A percentile compares a stretch with the other conserved stretches of the same genome.
These are phyloP conservation scores for Saccharomycopsis sp. DNA, from an alignment of 805 yeast species.

Conservation along the genomic window DNA sequence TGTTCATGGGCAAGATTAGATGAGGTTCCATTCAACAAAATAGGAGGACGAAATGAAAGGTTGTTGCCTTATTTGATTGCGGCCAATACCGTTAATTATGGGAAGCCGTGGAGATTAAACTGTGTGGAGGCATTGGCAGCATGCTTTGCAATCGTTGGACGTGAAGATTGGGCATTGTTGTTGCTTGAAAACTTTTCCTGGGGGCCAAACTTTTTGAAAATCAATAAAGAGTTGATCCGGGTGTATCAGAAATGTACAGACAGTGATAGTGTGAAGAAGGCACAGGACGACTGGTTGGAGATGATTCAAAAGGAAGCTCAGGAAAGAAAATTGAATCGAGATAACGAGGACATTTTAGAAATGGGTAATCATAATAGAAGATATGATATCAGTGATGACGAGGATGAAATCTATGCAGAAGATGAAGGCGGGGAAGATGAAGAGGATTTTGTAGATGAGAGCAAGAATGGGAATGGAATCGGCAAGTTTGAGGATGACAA, in stretches of 20 bases:
- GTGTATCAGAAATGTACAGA: conserved; percentile 78
- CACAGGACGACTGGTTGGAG: conserved; percentile 70
- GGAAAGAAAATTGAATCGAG: conserved; percentile 49
- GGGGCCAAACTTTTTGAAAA: conserved; percentile 83
- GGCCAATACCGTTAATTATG: conserved; percentile 95
- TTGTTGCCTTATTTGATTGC: conserved; percentile 88
- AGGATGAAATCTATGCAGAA: conserved; percentile 24
- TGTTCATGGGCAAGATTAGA: conserved; percentile 98
- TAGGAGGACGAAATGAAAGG: conserved; percentile 87
- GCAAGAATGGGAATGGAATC: neutral
- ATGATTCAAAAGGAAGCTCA: conserved; percentile 58
- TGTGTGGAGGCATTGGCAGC: conserved; percentile 98
- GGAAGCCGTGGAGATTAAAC: conserved; percentile 90
- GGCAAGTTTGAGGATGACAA: neutral
- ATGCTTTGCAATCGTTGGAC: conserved; percentile 91
- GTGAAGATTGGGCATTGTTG: conserved; percentile 77
- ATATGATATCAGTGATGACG: conserved; percentile 18
- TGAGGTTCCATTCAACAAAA: conserved; percentile 88
- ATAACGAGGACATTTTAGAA: conserved; percentile 47
- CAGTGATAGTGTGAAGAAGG: conserved; percentile 59
- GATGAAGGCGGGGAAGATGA: conserved; percentile 25
- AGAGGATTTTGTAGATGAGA: conserved; percentile 22
- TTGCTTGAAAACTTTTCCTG: conserved; percentile 78
- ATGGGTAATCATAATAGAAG: conserved; percentile 69
- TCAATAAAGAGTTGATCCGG: conserved; percentile 72